Evolutionary conservation across 2,329 filamentous ascomycete genomes (phyloP), one percentile per base, ranked within the genome.

Genomic region (Penicillium digitatum): DNA sequence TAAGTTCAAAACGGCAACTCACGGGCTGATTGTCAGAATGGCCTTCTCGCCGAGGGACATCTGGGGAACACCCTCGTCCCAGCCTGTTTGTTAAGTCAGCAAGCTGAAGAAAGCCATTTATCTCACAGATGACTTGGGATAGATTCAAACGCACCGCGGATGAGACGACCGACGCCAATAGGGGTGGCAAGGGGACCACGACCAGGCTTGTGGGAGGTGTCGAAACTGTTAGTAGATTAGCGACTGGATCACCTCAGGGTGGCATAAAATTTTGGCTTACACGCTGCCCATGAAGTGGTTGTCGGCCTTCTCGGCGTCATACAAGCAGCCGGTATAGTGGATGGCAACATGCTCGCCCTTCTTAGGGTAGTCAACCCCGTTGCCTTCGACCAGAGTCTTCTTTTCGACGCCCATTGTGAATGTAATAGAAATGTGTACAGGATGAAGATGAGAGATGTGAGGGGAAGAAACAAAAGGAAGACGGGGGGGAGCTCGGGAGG

Each of bases 21-120:
- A 91, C 87, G 82, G 81, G 60, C 86, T 82, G 71, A 97, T 96
- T 64, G 86, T 87, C 62, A 99, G 81, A 48, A 84, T 89, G 51
- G 90, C 87, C 79, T 89, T 93, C 82, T 97, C 93, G 72, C 93
- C 92, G 56, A 95, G 79, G 71, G 87, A 87, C 93, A 99, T 96
- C 70, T 84, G 79, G 47, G 79, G 77, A 50, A 97, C 91, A 63
- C 88, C 92, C 76, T 96, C 86, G 69, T 90, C 91, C 90, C 84
- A 95, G 65, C 85, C 89, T 65, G 20, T 29, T 48, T 12, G 26
- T 10, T 24, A 20, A 8, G n/a, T 48, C 31, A 39, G 31, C 38
- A 53, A 34, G 31, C 22, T 10, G 11, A 29, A 24, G 12, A 8
- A 26, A 39, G 24, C 51, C 35, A 8, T 35, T 6, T 18, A 22